Evolutionary conservation across 2,329 filamentous ascomycete species (phyloP).

Genomic region (Ophiostoma sp.): DNA sequence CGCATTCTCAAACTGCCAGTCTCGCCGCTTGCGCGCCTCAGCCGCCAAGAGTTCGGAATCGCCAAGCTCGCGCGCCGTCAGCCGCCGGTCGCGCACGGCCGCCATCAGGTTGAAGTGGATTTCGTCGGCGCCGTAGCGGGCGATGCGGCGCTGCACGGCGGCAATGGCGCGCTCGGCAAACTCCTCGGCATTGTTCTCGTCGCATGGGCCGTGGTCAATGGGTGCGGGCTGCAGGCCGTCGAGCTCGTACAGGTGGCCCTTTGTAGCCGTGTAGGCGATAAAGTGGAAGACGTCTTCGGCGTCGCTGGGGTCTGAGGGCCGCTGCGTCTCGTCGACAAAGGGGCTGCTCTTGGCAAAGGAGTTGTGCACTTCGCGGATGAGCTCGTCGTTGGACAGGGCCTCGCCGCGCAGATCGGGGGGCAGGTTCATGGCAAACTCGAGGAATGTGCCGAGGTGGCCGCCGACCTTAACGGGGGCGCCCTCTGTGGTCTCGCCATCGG

Average conservation of each 20-base stretch:
- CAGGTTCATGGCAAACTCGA: constrained; percentile 80
- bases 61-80: constrained; percentile 72
- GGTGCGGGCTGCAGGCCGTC: constrained; percentile 91
- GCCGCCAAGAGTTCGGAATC: constrained; percentile 71
- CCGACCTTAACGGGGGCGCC: constrained; percentile 63
- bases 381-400: constrained; percentile 57
- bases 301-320: constrained; percentile 56
- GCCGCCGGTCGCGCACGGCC: constrained; percentile 77
- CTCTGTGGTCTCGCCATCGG: constrained; percentile 21
- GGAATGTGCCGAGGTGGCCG: constrained; percentile 65
- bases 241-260: constrained; percentile 81
- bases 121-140: constrained; percentile 76
- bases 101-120: constrained; percentile 95
- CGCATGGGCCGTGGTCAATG: constrained; percentile 78
- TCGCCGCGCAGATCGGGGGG: constrained; percentile 65
- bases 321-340: constrained; percentile 85
- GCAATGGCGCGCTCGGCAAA: constrained; percentile 78
- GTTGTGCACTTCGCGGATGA: constrained; percentile 78
- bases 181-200: constrained; percentile 30
- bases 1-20: constrained; percentile 94
- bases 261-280: constrained; percentile 83
- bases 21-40: constrained; percentile 76
- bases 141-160: constrained; percentile 80
- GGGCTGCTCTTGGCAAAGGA: constrained; percentile 83
- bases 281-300: constrained; percentile 96